Conservation (phyloP, 495 filamentous ascomycete species). For the Hypomontagnella submonticulosa region DNA sequence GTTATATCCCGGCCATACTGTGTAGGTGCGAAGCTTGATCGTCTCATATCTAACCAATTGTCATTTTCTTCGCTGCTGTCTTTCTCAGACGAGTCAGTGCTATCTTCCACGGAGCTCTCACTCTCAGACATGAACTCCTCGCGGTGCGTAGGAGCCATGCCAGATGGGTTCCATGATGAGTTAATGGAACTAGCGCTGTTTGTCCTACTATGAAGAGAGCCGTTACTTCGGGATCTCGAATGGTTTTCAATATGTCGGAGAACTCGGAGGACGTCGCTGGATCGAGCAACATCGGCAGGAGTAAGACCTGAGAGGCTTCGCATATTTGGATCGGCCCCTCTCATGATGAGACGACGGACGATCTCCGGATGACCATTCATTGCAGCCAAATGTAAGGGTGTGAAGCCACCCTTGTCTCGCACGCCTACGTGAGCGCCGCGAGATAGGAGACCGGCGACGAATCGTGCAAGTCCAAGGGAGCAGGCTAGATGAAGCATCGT, state of each 20-base stretch:
- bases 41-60: constrained; percentile 54
- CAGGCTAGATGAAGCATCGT: constrained; percentile 86
- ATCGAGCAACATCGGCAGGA: constrained; percentile 76
- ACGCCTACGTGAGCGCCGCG: constrained; percentile 81
- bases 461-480: constrained; percentile 76
- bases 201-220: constrained; percentile 64
- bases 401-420: constrained; percentile 83
- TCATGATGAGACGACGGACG: constrained; percentile 75
- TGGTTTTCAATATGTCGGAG: constrained; percentile 66
- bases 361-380: constrained; percentile 80
- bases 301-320: constrained; percentile 78
- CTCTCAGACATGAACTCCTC: constrained; percentile 51
- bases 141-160: constrained; percentile 49
- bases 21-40: constrained; percentile 46
- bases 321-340: constrained; percentile 75
- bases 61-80: constrained; percentile 50
- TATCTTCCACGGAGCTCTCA: constrained; percentile 53
- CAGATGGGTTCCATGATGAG: constrained; percentile 69
- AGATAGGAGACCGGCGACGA: constrained; percentile 82
- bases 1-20: constrained; percentile 36
- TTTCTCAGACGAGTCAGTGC: constrained; percentile 49
- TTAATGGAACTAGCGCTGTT: constrained; percentile 73
- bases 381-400: constrained; percentile 85
- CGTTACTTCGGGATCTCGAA: constrained; percentile 65
- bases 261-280: constrained; percentile 65